Evolutionary conservation across 257 asterid genomes (phyloP).

Genomic region (Lavandula angustifolia): DNA sequence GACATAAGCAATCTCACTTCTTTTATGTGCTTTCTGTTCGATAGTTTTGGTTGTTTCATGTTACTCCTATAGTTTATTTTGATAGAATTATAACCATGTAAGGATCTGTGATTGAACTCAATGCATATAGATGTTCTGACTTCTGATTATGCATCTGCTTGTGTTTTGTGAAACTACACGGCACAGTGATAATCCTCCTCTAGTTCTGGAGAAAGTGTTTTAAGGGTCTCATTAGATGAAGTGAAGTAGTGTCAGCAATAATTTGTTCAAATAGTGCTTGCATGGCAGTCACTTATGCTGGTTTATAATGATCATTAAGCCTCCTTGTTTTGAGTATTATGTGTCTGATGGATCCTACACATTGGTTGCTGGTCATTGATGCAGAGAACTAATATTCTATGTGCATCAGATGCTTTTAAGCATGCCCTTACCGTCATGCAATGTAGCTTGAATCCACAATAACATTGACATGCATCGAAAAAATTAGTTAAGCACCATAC

Average conservation of each 20-base stretch:
- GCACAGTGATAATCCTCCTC: conserved; percentile 5
- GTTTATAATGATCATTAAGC: background rate
- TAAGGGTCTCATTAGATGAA: background rate
- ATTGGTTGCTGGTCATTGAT: background rate
- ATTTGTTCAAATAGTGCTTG: conserved; percentile 6
- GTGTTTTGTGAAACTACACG: conserved; percentile 7
- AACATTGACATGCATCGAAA: too few relatives aligned
- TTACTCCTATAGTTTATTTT: conserved; percentile 3
- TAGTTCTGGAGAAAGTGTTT: background rate
- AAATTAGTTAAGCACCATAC: background rate
- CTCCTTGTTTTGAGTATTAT: background rate
- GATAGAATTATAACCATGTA: conserved; percentile 4
- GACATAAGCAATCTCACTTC: conserved; percentile 9
- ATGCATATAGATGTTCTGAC: conserved; percentile 5
- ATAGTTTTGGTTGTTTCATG: conserved; percentile 11
- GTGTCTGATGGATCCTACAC: conserved; percentile 2
- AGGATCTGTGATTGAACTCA: background rate
- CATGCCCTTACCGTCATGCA: too few relatives aligned
- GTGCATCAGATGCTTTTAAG: background rate
- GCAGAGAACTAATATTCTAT: background rate
- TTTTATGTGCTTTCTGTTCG: conserved; percentile 9
- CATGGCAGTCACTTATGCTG: conserved; percentile 16
- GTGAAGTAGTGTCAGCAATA: conserved; percentile 22
- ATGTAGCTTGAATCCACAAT: too few relatives aligned
- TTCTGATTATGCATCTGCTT: background rate